Evolutionary conservation across 2,329 filamentous ascomycete species (phyloP), one percentile per base, ranked within the genome.

Genomic region (Ambrosiella xylebori): DNA sequence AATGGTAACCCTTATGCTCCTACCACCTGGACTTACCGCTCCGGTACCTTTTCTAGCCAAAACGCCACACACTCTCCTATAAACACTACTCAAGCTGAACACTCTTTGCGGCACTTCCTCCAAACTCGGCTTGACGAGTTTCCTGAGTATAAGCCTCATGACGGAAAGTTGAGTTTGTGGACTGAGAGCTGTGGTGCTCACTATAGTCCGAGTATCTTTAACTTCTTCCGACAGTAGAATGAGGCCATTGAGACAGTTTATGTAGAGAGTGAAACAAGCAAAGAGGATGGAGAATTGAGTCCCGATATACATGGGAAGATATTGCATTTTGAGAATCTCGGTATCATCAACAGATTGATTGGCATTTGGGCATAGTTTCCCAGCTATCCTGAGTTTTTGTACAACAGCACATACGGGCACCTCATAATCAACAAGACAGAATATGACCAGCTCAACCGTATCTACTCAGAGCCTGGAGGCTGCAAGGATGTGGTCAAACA

Each of bases 341-440:
- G 84, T 27, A 84, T 88, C 59, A 71, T 87, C 60, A 86, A 88
- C 66, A 84, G 84, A 12, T 79, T 82, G 62, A 71, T 88, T 39
- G 86, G 89, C 64, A 74, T 77, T 63, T 66, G 80, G 38, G 73
- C 81, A 0, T 82, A 88, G 68, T 71, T 72, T 2, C 76, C 77
- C 2, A 78, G 70, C 63, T 81, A 78, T 37, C n/a, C 17, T 11
- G 51, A 53, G 6, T 53, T 53, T 39, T 15, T 53, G 9, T 73
- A 74, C 59, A 79, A 80, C 65, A 86, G 86, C 65, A 81, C 51
- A 11, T 77, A 76, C 11, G 66, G 71, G 61, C 66, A 68, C 1
- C 60, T 62, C 0, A 62, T 65, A 6, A 71, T 37, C 19, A 56
- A 56, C 40, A 45, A 56, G 39, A 19, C 36, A n/a, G 13, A 38